A percentile compares a stretch with the other conserved stretches of the same genome.
These are phyloP conservation scores for Galerina sulciceps DNA, from an alignment of 768 basidiomycete genomes.

Conservation along the genomic window DNA sequence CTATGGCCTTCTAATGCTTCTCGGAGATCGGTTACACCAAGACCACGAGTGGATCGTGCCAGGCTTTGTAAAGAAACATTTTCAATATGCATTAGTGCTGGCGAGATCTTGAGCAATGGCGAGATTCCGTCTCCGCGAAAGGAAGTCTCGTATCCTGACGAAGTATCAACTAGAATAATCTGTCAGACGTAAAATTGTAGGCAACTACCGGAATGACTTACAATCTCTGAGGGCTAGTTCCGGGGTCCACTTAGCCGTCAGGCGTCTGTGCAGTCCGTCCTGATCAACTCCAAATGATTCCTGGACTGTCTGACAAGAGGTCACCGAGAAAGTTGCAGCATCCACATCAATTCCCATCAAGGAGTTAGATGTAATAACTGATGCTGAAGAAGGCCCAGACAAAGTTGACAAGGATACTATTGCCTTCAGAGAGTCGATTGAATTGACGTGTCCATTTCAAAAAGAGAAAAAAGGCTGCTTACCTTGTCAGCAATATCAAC, in stretches of 20 bases:
- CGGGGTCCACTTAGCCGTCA: conserved; percentile 71
- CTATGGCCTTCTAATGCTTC: conserved; percentile 88
- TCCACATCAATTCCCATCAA: conserved; percentile 20
- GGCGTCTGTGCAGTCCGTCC: conserved; percentile 53
- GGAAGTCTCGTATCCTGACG: conserved; percentile 51
- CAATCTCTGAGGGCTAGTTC: conserved; percentile 77
- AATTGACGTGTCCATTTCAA: neutral
- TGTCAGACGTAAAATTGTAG: neutral
- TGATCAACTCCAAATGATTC: conserved; percentile 68
- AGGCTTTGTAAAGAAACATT: conserved; percentile 89
- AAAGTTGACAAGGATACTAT: conserved; percentile 17
- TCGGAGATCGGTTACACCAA: conserved; percentile 87
- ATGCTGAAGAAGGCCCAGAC: neutral
- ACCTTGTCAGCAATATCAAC: conserved; percentile 61
- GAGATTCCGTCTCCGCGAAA: conserved; percentile 69
- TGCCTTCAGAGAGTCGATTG: conserved; percentile 7
- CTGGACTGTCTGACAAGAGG: conserved; percentile 56
- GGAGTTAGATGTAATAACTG: neutral
- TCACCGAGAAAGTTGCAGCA: conserved; percentile 57
- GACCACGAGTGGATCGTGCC: conserved; percentile 74
- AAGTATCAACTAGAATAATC: conserved; percentile 19
- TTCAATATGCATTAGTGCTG: conserved; percentile 88
- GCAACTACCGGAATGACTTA: conserved; percentile 39
- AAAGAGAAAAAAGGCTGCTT: conserved; percentile 15
- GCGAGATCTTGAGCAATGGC: conserved; percentile 80